Evolutionary conservation across 2,329 filamentous ascomycete species (phyloP).

Genomic region (Pestalotiopsis sp.): DNA sequence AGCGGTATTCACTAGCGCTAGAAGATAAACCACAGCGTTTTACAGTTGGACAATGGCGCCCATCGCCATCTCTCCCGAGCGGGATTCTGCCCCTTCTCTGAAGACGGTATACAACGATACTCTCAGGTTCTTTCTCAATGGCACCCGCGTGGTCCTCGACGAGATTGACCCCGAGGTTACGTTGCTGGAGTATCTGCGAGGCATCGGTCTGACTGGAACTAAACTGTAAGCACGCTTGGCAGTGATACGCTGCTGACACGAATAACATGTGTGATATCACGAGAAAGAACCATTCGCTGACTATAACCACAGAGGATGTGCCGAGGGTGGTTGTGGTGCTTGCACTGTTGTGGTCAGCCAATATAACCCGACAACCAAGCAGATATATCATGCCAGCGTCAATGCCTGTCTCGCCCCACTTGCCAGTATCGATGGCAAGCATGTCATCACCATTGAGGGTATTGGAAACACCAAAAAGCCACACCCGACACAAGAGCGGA

Average conservation of each 20-base stretch:
- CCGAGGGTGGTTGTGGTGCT: slow-evolving; percentile 93
- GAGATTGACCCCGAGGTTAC: slow-evolving; percentile 89
- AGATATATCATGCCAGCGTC: slow-evolving; percentile 94
- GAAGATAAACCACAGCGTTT: not conserved
- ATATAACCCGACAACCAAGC: slow-evolving; percentile 86
- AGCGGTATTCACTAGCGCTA: not conserved
- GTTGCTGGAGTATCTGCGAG: slow-evolving; percentile 87
- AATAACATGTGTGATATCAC: not conserved
- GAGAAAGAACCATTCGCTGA: not conserved
- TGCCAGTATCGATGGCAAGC: slow-evolving; percentile 92
- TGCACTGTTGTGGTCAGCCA: slow-evolving; percentile 96
- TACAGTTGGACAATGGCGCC: slow-evolving; percentile 51
- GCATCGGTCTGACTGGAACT: slow-evolving; percentile 90
- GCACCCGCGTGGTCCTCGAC: slow-evolving; percentile 83
- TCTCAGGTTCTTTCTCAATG: slow-evolving; percentile 90
- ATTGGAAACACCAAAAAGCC: slow-evolving; percentile 86
- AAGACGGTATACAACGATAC: slow-evolving; percentile 84
- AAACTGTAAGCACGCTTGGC: slow-evolving; percentile 63
- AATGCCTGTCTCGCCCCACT: slow-evolving; percentile 95
- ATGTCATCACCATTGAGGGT: slow-evolving; percentile 96
- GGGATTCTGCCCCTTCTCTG: slow-evolving; percentile 49
- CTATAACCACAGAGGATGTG: slow-evolving; percentile 65
- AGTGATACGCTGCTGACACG: not conserved
- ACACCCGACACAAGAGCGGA: slow-evolving; percentile 86
- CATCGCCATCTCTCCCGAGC: slow-evolving; percentile 51